Evolutionary conservation across 768 basidiomycete genomes (phyloP).

Genomic region (Leccinum pellstonianum): DNA sequence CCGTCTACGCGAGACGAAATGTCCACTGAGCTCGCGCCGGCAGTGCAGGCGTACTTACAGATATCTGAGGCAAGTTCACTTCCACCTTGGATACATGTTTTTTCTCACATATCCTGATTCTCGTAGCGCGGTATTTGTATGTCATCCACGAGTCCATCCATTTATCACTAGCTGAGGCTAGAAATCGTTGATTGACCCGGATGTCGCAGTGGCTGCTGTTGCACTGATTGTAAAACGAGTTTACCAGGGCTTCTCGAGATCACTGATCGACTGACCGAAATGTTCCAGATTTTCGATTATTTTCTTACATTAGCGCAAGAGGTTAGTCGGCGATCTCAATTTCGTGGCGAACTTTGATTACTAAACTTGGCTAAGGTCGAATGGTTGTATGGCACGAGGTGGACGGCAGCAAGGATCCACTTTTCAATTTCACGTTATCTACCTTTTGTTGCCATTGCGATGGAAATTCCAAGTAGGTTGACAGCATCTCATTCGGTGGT

Average conservation of each 20-base stretch:
- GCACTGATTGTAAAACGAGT: neutral
- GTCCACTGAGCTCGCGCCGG: too few relatives aligned
- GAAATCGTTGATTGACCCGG: neutral
- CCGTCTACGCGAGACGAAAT: too few relatives aligned
- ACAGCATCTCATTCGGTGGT: neutral
- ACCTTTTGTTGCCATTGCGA: conserved; percentile 16
- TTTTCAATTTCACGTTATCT: conserved; percentile 24
- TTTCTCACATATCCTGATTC: neutral
- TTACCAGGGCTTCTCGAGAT: neutral
- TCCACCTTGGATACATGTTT: neutral
- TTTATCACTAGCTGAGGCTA: neutral
- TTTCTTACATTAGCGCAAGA: conserved; percentile 17
- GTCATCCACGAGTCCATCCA: neutral
- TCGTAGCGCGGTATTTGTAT: neutral
- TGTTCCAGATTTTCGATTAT: conserved; percentile 16
- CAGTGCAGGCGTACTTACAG: neutral
- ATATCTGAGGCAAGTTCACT: neutral
- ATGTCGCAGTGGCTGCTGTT: neutral
- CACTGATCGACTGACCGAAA: neutral
- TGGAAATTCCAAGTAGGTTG: conserved; percentile 16
- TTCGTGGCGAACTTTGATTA: neutral
- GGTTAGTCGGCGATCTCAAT: neutral
- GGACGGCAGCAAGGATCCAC: conserved; percentile 18
- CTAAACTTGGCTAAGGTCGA: conserved; percentile 8
- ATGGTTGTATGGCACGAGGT: conserved; percentile 19